Percentiles rank a stretch among this genome's conserved stretches.
These are phyloP conservation scores for Dryas octopetala DNA, from an alignment of 306 rosid species.

Conservation along the genomic window DNA sequence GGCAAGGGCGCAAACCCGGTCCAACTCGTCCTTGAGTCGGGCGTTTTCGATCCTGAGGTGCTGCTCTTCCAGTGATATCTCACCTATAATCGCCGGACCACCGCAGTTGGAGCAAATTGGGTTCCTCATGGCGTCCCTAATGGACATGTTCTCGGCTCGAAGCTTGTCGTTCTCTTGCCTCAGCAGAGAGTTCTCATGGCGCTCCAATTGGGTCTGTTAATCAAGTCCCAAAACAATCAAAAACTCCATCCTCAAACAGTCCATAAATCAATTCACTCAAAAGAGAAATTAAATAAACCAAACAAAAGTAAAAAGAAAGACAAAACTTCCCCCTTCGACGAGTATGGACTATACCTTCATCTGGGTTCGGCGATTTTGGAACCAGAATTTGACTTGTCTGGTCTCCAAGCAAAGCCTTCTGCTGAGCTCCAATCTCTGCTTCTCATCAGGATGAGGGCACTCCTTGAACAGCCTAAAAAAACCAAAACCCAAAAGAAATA, in stretches of 20 bases:
- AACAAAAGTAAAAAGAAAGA: background rate
- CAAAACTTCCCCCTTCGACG: too few species aligned
- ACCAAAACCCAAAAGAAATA: background rate
- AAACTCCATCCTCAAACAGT: background rate
- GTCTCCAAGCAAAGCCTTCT: slow-evolving; percentile 76
- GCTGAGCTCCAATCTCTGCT: slow-evolving; percentile 85
- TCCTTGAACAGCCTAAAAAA: slow-evolving; percentile 75
- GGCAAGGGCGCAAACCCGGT: slow-evolving; percentile 80
- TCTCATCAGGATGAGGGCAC: slow-evolving; percentile 98
- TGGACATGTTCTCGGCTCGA: slow-evolving; percentile 88
- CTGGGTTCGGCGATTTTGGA: slow-evolving; percentile 97
- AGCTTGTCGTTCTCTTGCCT: slow-evolving; percentile 96
- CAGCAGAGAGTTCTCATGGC: slow-evolving; percentile 85
- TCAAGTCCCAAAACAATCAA: background rate
- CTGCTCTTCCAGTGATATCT: slow-evolving; percentile 84
- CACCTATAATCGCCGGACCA: slow-evolving; percentile 80
- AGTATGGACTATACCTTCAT: slow-evolving; percentile 62
- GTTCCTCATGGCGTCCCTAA: slow-evolving; percentile 91
- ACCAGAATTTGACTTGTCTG: slow-evolving; percentile 95
- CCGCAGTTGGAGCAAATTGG: slow-evolving; percentile 94
- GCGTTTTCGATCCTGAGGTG: slow-evolving; percentile 89
- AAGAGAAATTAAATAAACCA: slow-evolving; percentile 2
- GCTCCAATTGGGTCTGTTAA: slow-evolving; percentile 84
- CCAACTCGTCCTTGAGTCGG: slow-evolving; percentile 82
- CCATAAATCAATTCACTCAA: background rate